Percentiles rank a stretch among this genome's conserved stretches.
Evolutionary conservation across 2,329 filamentous ascomycete species (phyloP).

Genomic region (Hawksworthiomyces lignivorus): DNA sequence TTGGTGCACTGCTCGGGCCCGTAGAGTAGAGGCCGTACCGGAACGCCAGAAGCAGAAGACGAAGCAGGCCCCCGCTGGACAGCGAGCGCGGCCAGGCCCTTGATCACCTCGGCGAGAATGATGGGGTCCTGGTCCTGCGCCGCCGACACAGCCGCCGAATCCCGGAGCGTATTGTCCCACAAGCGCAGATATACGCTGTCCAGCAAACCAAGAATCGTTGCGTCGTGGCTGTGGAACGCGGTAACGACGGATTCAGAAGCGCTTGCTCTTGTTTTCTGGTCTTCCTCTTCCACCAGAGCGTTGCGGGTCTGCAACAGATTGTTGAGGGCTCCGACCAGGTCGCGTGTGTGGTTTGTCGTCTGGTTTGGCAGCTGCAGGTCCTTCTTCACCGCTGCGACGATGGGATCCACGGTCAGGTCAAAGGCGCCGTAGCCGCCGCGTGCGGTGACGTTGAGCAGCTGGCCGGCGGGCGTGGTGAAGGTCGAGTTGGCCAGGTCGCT

Average conservation of each 20-base stretch:
- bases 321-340: conserved; percentile 43
- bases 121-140: conserved; percentile 25
- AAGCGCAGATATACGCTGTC: conserved; percentile 34
- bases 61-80: conserved; percentile 28
- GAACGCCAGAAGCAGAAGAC: conserved; percentile 2
- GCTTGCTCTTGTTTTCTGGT: too few species aligned
- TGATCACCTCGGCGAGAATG: conserved; percentile 33
- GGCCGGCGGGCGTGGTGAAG: conserved; percentile 45
- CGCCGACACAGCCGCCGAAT: too few species aligned
- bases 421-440: conserved; percentile 42
- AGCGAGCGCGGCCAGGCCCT: conserved; percentile 38
- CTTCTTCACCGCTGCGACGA: conserved; percentile 40
- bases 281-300: conserved; percentile 29
- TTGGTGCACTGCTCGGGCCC: conserved; percentile 20
- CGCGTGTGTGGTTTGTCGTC: conserved; percentile 41
- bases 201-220: conserved; percentile 34
- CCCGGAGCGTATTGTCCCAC: conserved; percentile 23
- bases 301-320: conserved; percentile 41
- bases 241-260: conserved; percentile 16
- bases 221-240: conserved; percentile 30
- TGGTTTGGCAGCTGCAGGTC: conserved; percentile 44
- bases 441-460: conserved; percentile 43
- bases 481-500: conserved; percentile 45
- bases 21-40: conserved; percentile 22
- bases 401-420: conserved; percentile 35